A percentile compares a stretch with the other conserved stretches of the same genome.
Evolutionary conservation across 768 basidiomycete genomes (phyloP).

Genomic region (Pulveroboletus sp.): DNA sequence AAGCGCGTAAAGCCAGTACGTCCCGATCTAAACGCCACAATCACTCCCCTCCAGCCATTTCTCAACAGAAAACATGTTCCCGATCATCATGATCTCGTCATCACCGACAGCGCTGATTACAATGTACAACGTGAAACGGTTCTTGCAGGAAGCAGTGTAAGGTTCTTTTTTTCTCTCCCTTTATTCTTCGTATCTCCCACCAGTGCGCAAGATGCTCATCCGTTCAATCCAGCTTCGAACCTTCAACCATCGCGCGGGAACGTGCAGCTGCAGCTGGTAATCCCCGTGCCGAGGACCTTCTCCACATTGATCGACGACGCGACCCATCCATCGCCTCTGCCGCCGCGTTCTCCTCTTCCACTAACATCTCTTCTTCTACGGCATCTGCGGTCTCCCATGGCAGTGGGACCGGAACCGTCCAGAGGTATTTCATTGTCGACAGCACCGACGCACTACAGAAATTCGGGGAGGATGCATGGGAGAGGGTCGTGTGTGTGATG

Average conservation of each 20-base stretch:
- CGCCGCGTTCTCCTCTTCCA: slow-evolving; percentile 13
- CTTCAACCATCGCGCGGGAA: slow-evolving; percentile 68
- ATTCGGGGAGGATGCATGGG: slow-evolving; percentile 92
- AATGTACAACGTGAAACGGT: slow-evolving; percentile 95
- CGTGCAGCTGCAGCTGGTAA: slow-evolving; percentile 68
- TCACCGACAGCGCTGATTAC: slow-evolving; percentile 90
- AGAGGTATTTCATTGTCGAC: slow-evolving; percentile 85
- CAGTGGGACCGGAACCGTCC: slow-evolving; percentile 31
- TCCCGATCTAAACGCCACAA: background rate
- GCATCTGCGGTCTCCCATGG: slow-evolving; percentile 13
- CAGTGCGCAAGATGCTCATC: background rate
- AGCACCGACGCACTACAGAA: slow-evolving; percentile 88
- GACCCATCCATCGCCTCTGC: slow-evolving; percentile 37
- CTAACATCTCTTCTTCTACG: slow-evolving; percentile 1
- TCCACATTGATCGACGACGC: slow-evolving; percentile 84
- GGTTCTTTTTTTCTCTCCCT: slow-evolving; percentile 11
- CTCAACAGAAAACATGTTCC: slow-evolving; percentile 63
- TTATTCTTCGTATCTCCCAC: too few relatives aligned
- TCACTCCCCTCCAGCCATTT: background rate
- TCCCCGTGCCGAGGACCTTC: slow-evolving; percentile 71
- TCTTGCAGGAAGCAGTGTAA: slow-evolving; percentile 84
- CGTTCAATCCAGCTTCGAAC: slow-evolving; percentile 51
- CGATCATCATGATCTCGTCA: slow-evolving; percentile 97
- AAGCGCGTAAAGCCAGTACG: slow-evolving; percentile 68
- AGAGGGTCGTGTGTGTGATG: slow-evolving; percentile 95